Percentiles rank a stretch among this genome's conserved stretches.
These are phyloP conservation scores for Verticillium klebahnii DNA, from an alignment of 2,329 filamentous ascomycete species.

Conservation along the genomic window DNA sequence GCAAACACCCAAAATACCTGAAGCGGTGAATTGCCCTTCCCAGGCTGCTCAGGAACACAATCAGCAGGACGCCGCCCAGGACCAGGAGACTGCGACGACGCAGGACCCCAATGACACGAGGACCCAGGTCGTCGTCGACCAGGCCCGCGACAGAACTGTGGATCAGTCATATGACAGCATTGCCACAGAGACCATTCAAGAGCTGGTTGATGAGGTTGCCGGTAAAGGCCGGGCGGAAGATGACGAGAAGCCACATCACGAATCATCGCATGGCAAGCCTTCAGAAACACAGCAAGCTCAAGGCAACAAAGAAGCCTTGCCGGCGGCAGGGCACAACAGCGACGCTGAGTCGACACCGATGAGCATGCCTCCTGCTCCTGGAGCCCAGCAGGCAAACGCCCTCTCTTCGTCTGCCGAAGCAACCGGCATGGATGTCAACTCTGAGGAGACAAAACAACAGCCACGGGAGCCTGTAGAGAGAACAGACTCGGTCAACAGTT, in stretches of 20 bases:
- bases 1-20: background rate
- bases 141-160: background rate
- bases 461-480: too few relatives aligned
- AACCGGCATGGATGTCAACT: too few relatives aligned
- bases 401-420: too few relatives aligned
- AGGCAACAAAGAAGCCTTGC: background rate
- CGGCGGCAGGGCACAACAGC: background rate
- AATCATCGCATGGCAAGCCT: background rate
- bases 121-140: background rate
- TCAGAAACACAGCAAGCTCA: background rate
- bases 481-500: too few relatives aligned
- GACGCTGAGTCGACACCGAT: background rate
- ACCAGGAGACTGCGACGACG: background rate
- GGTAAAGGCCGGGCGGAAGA: background rate
- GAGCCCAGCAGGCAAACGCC: too few relatives aligned
- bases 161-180: background rate
- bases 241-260: background rate
- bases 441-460: too few relatives aligned
- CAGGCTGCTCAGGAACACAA: background rate
- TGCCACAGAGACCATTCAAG: background rate
- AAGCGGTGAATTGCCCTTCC: background rate
- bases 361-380: background rate
- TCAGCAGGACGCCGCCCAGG: background rate
- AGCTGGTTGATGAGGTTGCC: background rate
- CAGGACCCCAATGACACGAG: background rate